Base-by-base conservation (phyloP, 768 basidiomycete genomes). In the Russula sp. region DNA sequence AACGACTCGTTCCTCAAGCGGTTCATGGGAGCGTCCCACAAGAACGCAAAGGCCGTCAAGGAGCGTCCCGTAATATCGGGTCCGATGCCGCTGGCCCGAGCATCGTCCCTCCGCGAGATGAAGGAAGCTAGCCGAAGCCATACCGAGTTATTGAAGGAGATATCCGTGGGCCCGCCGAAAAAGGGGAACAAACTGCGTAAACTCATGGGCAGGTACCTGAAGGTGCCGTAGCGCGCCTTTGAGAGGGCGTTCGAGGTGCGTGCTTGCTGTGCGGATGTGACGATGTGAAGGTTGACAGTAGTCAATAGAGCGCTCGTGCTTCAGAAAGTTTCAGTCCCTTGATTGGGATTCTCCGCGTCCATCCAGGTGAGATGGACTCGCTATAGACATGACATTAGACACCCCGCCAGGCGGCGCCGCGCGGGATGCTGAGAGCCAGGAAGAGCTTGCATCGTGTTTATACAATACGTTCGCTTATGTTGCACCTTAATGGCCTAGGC, bases 21-120 rank as follows among this genome's bases (percentile, higher is more conserved):
- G 56, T 60, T 69, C n/a, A 62, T 68, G 42, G 68, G 66, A 31
- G 39, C 59, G 42, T 66, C 57, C 39, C 58, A 56, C 55, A 71
- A 66, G 50, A 51, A 45, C 31, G 14, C 61, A 50, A 55, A 59
- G 40, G 45, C 47, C 34, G 32, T 55, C 65, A 50, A 66, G 13
- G 70, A 67, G 31, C 70, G 71, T 39, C 74, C 71, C 22, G 47
- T 63, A 34, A 75, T 75, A 58, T 75, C 75, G 11, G 72, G 71
- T 32, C 75, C 75, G 39, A 70, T 72, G 62, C 73, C 74, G 20
- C 66, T 75, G 10, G 65, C 61, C 47, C 58, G 61, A n/a, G 55
- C 67, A 20, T 55, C 65, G 22, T 68, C 67, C 39, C 8, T 68
- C 10, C 56, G 65, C 6, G 62, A 66, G 20, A 35, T 66, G 64